Percentiles rank a stretch among this genome's conserved stretches.
Evolutionary conservation across 305 asterid species (phyloP).

Genomic region (Solanum chacoense): DNA sequence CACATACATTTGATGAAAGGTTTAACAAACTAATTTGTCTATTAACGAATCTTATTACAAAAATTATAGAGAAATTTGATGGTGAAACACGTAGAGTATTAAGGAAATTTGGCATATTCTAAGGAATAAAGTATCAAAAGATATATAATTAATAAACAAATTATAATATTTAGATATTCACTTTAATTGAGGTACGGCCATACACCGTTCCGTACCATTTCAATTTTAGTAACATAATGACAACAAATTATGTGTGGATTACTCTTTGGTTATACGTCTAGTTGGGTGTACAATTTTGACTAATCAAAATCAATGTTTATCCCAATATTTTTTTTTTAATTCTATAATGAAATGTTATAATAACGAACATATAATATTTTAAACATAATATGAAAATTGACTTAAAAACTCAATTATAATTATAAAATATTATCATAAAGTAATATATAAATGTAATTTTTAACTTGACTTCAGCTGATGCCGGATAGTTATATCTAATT

Average conservation of each 20-base stretch:
- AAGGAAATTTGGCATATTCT: not conserved
- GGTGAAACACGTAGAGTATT: too few species aligned
- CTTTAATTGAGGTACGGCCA: not conserved
- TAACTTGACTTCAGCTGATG: too few species aligned
- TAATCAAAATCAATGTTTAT: not conserved
- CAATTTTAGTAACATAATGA: not conserved
- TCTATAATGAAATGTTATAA: not conserved
- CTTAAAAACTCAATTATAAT: too few species aligned
- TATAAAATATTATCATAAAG: not conserved
- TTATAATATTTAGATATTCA: not conserved
- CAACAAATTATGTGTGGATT: not conserved
- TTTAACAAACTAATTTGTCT: too few species aligned
- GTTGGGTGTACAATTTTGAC: not conserved
- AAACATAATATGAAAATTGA: too few species aligned
- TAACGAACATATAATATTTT: not conserved
- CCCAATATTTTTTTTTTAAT: not conserved
- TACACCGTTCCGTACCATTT: not conserved
- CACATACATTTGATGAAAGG: not conserved
- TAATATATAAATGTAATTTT: not conserved
- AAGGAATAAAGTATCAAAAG: not conserved
- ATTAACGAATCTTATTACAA: too few species aligned
- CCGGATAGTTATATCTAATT: too few species aligned
- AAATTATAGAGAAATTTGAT: too few species aligned
- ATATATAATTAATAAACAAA: not conserved
- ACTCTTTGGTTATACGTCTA: not conserved